A percentile compares a stretch with the other conserved stretches of the same genome.
Conservation (phyloP, 2,329 filamentous ascomycete species). For the Exophiala xenobiotica region DNA sequence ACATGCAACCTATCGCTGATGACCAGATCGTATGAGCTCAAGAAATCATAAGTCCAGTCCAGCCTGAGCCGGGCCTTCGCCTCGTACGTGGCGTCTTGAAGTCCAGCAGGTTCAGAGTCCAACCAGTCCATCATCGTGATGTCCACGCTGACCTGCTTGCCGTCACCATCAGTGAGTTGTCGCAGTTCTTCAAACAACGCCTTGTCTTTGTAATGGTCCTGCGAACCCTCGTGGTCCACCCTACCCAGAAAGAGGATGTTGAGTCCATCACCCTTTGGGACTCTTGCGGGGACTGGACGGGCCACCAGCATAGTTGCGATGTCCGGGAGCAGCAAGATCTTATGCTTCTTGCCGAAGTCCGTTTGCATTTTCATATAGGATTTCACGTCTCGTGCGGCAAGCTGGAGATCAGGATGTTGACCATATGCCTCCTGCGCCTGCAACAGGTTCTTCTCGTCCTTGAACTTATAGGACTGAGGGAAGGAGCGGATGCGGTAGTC, state of each 20-base stretch:
- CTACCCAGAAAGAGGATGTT: neutral
- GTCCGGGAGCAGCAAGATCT: neutral
- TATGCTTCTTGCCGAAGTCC: neutral
- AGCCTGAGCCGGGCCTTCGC: neutral
- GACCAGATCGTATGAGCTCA: neutral
- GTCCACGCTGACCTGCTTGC: neutral
- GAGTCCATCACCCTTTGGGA: neutral
- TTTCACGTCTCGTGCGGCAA: neutral
- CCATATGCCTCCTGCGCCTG: neutral
- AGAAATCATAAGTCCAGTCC: neutral
- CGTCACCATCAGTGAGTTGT: neutral
- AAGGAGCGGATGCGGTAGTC: constrained; percentile 2
- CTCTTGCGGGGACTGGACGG: neutral
- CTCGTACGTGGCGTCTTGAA: neutral
- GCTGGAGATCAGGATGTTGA: neutral
- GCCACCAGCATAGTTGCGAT: neutral
- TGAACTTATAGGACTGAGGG: neutral
- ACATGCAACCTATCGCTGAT: neutral
- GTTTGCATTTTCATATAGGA: neutral
- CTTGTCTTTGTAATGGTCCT: neutral
- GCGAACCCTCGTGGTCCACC: neutral
- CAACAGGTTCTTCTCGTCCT: neutral
- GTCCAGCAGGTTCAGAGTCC: neutral
- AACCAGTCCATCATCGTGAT: too few species aligned
- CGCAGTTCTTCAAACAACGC: neutral